Conservation (phyloP, 805 yeast species). For the Teunomyces atbi region DNA sequence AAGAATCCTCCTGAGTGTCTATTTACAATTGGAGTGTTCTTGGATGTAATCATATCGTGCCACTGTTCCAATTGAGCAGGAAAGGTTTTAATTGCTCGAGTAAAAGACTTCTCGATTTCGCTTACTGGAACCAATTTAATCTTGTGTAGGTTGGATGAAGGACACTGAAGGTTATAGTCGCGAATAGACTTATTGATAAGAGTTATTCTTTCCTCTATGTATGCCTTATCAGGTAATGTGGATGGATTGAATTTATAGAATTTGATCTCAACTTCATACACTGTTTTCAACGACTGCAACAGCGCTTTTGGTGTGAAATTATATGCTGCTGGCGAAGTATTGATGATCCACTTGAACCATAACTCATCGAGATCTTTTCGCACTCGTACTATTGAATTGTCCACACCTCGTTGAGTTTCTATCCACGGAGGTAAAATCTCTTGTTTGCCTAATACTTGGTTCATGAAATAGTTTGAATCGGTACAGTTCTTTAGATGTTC, state of each 20-base stretch:
- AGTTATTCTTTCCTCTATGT: constrained; percentile 21
- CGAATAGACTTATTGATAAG: constrained; percentile 26
- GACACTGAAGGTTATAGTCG: constrained; percentile 39
- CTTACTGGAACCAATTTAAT: constrained; percentile 28
- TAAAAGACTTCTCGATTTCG: constrained; percentile 24
- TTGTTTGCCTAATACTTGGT: constrained; percentile 71
- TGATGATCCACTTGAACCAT: constrained; percentile 15
- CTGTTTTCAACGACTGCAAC: not conserved
- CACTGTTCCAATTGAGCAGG: constrained; percentile 14
- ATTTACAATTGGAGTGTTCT: not conserved
- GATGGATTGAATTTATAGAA: not conserved
- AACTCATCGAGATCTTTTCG: constrained; percentile 41
- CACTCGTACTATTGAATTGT: constrained; percentile 45
- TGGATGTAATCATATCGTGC: constrained; percentile 10
- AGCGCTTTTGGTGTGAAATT: not conserved
- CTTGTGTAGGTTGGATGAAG: constrained; percentile 37
- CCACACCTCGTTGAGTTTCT: constrained; percentile 65
- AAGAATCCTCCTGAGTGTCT: constrained; percentile 3
- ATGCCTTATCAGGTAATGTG: constrained; percentile 11
- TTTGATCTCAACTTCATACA: constrained; percentile 1
- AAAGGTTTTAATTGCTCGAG: constrained; percentile 15
- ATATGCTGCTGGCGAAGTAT: constrained; percentile 6
- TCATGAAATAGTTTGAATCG: constrained; percentile 68
- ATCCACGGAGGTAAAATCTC: constrained; percentile 90
- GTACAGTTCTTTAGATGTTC: constrained; percentile 61